phyloP scores from a whole-genome alignment of 371 early-diverging fungal species.

The Haplosporangium sp. region DNA sequence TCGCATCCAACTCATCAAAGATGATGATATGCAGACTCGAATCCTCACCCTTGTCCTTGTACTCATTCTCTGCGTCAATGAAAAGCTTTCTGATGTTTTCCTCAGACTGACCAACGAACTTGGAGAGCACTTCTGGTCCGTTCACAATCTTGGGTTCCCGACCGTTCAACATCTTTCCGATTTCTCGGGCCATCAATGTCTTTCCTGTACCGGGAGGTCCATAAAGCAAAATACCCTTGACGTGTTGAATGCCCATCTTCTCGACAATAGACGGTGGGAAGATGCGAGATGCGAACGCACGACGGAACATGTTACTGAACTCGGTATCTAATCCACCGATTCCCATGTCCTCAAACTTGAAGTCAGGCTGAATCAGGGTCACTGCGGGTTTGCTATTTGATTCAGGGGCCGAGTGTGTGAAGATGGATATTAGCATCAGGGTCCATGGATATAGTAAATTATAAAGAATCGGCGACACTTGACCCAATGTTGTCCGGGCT shows the following conservation, averaged over 20 bases:
- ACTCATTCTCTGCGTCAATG: constrained; percentile 97
- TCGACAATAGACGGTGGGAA: constrained; percentile 97
- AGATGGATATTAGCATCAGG: no score
- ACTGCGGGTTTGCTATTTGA: constrained; percentile 63
- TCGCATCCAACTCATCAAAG: constrained; percentile 99
- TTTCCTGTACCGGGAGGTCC: constrained; percentile 99
- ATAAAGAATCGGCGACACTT: not conserved
- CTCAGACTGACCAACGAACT: constrained; percentile 99
- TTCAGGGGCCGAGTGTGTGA: not conserved
- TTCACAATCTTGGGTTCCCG: constrained; percentile 98
- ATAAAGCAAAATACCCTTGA: constrained; percentile 90
- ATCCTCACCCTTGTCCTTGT: constrained; percentile 95
- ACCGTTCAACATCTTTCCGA: constrained; percentile 98
- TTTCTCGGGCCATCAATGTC: constrained; percentile 99
- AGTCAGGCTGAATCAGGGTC: constrained; percentile 91
- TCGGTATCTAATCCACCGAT: constrained; percentile 99
- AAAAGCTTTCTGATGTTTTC: constrained; percentile 99
- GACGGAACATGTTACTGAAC: constrained; percentile 97
- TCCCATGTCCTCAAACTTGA: constrained; percentile 99
- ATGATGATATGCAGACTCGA: constrained; percentile 98
- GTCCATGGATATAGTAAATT: not conserved
- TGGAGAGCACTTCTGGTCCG: constrained; percentile 99
- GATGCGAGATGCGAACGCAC: constrained; percentile 99
- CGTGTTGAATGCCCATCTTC: constrained; percentile 98
- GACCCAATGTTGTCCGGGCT: constrained; percentile 7